Percentiles rank a stretch among this genome's conserved stretches.
Conservation (phyloP, 495 filamentous ascomycete genomes). For the Talaromyces wortmannii region DNA sequence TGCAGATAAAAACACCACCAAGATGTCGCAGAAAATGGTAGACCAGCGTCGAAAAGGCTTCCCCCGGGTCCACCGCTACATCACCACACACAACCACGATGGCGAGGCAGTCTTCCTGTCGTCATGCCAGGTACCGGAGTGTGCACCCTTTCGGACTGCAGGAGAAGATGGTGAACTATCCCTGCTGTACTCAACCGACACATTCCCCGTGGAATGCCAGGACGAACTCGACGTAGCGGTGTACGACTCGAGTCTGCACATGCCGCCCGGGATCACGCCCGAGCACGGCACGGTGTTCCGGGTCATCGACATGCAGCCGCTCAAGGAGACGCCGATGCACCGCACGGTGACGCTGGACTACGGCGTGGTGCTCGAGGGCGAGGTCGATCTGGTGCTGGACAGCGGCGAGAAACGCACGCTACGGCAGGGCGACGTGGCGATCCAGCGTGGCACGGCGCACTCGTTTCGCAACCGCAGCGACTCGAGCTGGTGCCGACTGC, state of each 20-base stretch:
- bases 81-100: conserved; percentile 30
- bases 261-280: conserved; percentile 19
- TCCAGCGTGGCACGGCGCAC: conserved; percentile 58
- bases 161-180: conserved; percentile 30
- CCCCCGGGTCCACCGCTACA: conserved; percentile 31
- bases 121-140: conserved; percentile 23
- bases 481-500: conserved; percentile 48
- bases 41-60: conserved; percentile 14
- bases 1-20: neutral
- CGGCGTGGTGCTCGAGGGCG: conserved; percentile 55
- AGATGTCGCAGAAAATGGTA: neutral
- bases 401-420: conserved; percentile 40
- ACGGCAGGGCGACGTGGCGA: conserved; percentile 64
- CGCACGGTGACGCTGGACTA: conserved; percentile 66
- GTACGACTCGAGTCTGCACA: conserved; percentile 28
- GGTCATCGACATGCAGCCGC: conserved; percentile 7
- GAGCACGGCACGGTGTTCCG: conserved; percentile 7
- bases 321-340: conserved; percentile 48
- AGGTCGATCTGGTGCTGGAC: conserved; percentile 70
- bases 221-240: conserved; percentile 29
- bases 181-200: conserved; percentile 31
- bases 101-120: conserved; percentile 34
- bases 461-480: conserved; percentile 52
- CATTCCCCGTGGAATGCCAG: conserved; percentile 17
- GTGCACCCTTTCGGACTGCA: conserved; percentile 19